A percentile compares a stretch with the other conserved stretches of the same genome.
These are phyloP conservation scores for Boletus eberwhitei DNA, from an alignment of 768 basidiomycete genomes.

Conservation along the genomic window DNA sequence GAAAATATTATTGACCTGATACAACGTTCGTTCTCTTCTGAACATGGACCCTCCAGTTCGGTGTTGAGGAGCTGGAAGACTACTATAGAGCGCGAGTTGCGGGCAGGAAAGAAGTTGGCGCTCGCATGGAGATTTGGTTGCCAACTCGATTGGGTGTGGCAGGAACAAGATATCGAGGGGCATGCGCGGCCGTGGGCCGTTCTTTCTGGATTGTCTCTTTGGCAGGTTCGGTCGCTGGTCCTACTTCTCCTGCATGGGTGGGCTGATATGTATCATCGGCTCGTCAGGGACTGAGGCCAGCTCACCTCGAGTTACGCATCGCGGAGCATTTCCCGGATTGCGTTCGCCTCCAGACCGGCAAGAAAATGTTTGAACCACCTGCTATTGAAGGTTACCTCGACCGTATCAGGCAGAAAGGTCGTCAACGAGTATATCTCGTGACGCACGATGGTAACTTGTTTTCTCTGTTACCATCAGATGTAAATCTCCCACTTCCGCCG, in stretches of 20 bases:
- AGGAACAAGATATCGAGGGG: conserved; percentile 63
- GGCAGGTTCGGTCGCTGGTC: conserved; percentile 48
- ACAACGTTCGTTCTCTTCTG: conserved; percentile 47
- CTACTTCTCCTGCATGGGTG: background rate
- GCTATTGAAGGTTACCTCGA: conserved; percentile 85
- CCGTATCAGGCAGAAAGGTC: conserved; percentile 56
- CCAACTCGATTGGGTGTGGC: conserved; percentile 84
- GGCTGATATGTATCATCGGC: conserved; percentile 7
- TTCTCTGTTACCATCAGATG: conserved; percentile 45
- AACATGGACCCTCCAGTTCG: conserved; percentile 22
- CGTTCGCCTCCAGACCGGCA: conserved; percentile 39
- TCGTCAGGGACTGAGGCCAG: conserved; percentile 37
- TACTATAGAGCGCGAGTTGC: conserved; percentile 52
- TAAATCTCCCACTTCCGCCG: conserved; percentile 71
- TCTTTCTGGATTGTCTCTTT: conserved; percentile 70
- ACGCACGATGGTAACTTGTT: conserved; percentile 76
- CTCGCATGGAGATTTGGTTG: conserved; percentile 77
- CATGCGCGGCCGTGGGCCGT: conserved; percentile 66
- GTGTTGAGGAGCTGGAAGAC: conserved; percentile 53
- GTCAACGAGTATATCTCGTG: conserved; percentile 63
- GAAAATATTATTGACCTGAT: conserved; percentile 64
- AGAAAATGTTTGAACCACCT: conserved; percentile 66
- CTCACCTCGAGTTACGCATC: conserved; percentile 70
- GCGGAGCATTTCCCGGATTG: conserved; percentile 62
- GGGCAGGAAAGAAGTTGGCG: conserved; percentile 56